Conservation (phyloP, 129 eudicot genomes). For the Centella asiatica region DNA sequence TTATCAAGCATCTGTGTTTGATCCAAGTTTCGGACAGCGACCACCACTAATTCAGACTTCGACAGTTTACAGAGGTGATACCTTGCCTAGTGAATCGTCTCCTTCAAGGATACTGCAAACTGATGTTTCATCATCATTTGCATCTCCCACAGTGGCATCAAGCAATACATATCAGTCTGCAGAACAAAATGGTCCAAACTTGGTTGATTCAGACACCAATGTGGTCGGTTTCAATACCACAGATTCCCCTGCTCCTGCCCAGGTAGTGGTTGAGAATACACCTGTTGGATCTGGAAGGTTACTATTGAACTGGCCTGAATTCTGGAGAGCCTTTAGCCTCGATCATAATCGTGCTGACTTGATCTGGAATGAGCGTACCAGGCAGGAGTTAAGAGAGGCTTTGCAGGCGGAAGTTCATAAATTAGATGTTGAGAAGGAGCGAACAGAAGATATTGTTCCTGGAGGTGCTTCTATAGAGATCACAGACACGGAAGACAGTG, state of each 20-base stretch:
- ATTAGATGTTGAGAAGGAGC: conserved; percentile 83
- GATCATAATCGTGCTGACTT: conserved; percentile 98
- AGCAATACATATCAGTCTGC: conserved; percentile 18
- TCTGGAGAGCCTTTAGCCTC: conserved; percentile 96
- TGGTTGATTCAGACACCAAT: conserved; percentile 41
- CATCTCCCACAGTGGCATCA: conserved; percentile 34
- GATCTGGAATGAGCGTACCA: conserved; percentile 95
- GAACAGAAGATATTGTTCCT: conserved; percentile 89
- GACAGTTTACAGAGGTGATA: conserved; percentile 40
- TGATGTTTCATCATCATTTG: conserved; percentile 33
- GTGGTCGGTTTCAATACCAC: conserved; percentile 26
- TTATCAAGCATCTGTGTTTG: conserved; percentile 26
- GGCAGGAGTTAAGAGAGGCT: conserved; percentile 81
- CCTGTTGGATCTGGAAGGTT: conserved; percentile 90
- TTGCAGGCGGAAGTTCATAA: conserved; percentile 92
- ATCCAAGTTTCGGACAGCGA: conserved; percentile 25
- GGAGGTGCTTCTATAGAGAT: conserved; percentile 41
- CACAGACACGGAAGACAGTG: conserved; percentile 46
- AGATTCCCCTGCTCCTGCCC: conserved; percentile 86
- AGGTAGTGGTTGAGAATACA: conserved; percentile 78
- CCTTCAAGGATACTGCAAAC: conserved; percentile 20
- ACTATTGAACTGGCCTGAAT: conserved; percentile 87
- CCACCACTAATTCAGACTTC: conserved; percentile 32
- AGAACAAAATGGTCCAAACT: conserved; percentile 38
- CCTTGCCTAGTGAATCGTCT: conserved; percentile 26